These are phyloP conservation scores for Allantophomopsis cytisporea DNA, from an alignment of 2,329 filamentous ascomycete genomes.

Conservation along the genomic window DNA sequence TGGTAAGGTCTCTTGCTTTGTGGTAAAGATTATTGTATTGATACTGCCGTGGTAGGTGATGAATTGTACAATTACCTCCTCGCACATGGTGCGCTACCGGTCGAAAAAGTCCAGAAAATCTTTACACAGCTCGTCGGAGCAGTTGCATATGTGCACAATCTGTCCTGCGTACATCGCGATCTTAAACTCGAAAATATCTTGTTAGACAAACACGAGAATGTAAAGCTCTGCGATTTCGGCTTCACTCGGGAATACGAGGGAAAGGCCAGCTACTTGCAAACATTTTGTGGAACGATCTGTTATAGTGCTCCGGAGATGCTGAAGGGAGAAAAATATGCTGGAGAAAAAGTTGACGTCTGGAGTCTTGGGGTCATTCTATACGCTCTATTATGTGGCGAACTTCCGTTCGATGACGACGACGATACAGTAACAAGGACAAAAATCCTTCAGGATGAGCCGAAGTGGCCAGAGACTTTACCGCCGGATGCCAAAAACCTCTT, in stretches of 20 bases:
- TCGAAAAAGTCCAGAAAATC: slow-evolving; percentile 83
- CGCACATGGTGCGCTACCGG: slow-evolving; percentile 69
- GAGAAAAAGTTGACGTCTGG: slow-evolving; percentile 97
- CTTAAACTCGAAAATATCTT: slow-evolving; percentile 94
- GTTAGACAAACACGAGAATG: slow-evolving; percentile 91
- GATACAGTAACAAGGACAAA: slow-evolving; percentile 74
- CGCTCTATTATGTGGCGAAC: slow-evolving; percentile 67
- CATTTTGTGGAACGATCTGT: slow-evolving; percentile 94
- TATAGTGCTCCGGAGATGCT: slow-evolving; percentile 98
- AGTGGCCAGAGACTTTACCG: slow-evolving; percentile 69
- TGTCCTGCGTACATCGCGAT: slow-evolving; percentile 92
- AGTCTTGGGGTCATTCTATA: slow-evolving; percentile 78
- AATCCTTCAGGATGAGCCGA: slow-evolving; percentile 77
- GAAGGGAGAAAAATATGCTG: slow-evolving; percentile 94
- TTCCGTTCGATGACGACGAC: slow-evolving; percentile 94
- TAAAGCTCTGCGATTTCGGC: slow-evolving; percentile 95
- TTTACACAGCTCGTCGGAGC: slow-evolving; percentile 93
- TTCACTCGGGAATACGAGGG: slow-evolving; percentile 97
- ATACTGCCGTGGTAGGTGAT: slow-evolving; percentile 49
- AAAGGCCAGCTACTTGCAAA: slow-evolving; percentile 86
- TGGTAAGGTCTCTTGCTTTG: slow-evolving; percentile 34
- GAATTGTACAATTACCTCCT: slow-evolving; percentile 96
- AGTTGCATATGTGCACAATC: slow-evolving; percentile 87
- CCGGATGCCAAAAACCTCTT: slow-evolving; percentile 67
- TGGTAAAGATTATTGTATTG: slow-evolving; percentile 8